A percentile compares a stretch with the other conserved stretches of the same genome.
phyloP scores from a whole-genome alignment of 1,284 basidiomycete genomes.

The Phlebopus sp. region DNA sequence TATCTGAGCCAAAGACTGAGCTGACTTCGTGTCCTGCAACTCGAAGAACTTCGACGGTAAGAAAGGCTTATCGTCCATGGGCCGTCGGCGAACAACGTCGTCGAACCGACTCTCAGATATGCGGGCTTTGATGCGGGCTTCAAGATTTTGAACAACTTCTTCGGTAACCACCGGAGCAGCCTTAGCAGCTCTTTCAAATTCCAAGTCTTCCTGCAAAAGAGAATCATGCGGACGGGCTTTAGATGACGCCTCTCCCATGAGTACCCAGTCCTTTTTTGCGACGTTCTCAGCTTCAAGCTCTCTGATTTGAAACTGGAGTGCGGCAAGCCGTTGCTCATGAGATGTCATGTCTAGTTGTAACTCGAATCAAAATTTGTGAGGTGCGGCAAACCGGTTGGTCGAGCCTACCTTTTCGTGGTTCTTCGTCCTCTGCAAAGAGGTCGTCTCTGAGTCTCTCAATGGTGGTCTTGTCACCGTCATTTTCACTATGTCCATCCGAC shows the following conservation, averaged over 20 bases:
- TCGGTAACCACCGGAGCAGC: constrained; percentile 89
- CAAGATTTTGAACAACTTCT: constrained; percentile 78
- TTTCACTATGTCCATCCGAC: constrained; percentile 23
- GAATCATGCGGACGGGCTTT: constrained; percentile 87
- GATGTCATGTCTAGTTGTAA: constrained; percentile 42
- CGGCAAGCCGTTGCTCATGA: constrained; percentile 61
- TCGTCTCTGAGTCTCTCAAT: constrained; percentile 66
- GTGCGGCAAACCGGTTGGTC: too few species aligned
- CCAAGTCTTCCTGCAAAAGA: constrained; percentile 90
- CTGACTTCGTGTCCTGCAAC: constrained; percentile 84
- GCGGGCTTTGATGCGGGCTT: constrained; percentile 89
- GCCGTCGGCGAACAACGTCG: constrained; percentile 83
- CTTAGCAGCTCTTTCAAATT: constrained; percentile 91
- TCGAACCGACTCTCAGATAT: constrained; percentile 89
- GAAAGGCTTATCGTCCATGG: constrained; percentile 83
- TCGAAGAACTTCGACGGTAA: constrained; percentile 89
- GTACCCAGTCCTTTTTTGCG: constrained; percentile 79
- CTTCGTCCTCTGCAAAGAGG: constrained; percentile 62
- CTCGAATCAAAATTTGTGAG: too few species aligned
- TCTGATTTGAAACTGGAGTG: constrained; percentile 65
- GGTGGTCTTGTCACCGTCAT: constrained; percentile 33
- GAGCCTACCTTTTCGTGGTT: constrained; percentile 2
- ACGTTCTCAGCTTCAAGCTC: constrained; percentile 71
- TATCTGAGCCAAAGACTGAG: constrained; percentile 90
- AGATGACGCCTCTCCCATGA: constrained; percentile 88